Evolutionary conservation across 2,329 filamentous ascomycete genomes (phyloP), one percentile per base, ranked within the genome.

Genomic region (Colletotrichum spinosum): DNA sequence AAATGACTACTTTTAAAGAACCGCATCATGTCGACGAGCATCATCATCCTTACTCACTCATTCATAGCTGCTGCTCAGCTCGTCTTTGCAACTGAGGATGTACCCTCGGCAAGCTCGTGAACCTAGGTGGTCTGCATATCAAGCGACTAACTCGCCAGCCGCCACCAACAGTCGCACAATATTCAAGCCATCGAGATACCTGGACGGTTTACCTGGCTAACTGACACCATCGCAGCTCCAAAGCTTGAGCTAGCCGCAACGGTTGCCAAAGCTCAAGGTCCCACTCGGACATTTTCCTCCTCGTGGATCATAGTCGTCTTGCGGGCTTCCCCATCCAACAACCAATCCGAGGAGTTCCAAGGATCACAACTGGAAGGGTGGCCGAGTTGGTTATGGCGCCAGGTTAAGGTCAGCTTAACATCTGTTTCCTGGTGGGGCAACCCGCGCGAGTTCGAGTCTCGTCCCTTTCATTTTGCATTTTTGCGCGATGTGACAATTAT

Each of bases 351-450:
- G 15, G 8, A 15, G 1, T n/a, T 46, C 12, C 15, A n/a, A 42
- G 10, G 45, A 56, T 65, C 46, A 17, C 5, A n/a, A 8, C 35
- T 41, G 62, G 62, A 61, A 65, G 62, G 62, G 62, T 65, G 62
- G 62, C 62, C 62, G 62, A 65, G 62, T 65, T 65, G 62, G 62
- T 65, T 65, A 65, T 65, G 62, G 62, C 62, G 62, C 62, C 62
- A 65, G 62, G 62, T 65, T 65, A 65, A 65, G 62, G 62, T 65
- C 52, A 65, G 46, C 62, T 56, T 65, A 65, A 61, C 62, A 65
- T 65, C 57, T 65, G 46, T 56, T 65, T 65, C 62, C 57, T 65
- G 62, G 62, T 65, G 62, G 62, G 62, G 62, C 62, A 65, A 65
- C 62, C 62, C 62, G 62, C 62, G 62, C 62, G 62, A 65, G 62